Percentiles rank a stretch among this genome's conserved stretches.
These are phyloP conservation scores for Arthrobotrys iridis DNA, from an alignment of 2,329 filamentous ascomycete genomes.

Conservation along the genomic window DNA sequence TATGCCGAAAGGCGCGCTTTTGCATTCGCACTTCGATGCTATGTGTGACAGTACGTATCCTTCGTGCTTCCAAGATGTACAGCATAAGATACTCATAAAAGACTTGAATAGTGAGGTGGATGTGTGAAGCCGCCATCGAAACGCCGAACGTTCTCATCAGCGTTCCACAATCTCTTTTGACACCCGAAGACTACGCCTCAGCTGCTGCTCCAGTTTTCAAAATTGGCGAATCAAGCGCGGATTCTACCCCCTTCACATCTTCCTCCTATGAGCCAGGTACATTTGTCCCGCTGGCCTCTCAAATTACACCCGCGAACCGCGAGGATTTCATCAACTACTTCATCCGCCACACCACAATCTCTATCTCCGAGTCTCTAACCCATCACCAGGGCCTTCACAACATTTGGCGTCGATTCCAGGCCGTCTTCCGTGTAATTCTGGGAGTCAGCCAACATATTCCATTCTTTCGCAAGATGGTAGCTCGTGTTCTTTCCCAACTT, in stretches of 20 bases:
- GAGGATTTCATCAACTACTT: constrained; percentile 51
- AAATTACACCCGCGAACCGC: constrained; percentile 46
- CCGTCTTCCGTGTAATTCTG: constrained; percentile 77
- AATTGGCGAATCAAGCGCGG: constrained; percentile 6
- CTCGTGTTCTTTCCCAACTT: constrained; percentile 75
- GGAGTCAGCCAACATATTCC: constrained; percentile 61
- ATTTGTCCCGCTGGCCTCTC: constrained; percentile 67
- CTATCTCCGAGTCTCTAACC: constrained; percentile 74
- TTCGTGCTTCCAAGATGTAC: neutral
- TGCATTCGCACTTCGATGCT: constrained; percentile 90
- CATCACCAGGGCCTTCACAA: constrained; percentile 85
- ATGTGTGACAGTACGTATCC: constrained; percentile 74
- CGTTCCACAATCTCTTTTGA: constrained; percentile 37
- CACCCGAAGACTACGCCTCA: constrained; percentile 66
- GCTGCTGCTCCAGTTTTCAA: constrained; percentile 64
- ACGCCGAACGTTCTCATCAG: constrained; percentile 75
- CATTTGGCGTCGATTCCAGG: constrained; percentile 83
- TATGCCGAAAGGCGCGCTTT: constrained; percentile 87
- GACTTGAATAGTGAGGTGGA: constrained; percentile 70
- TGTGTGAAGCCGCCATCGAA: constrained; percentile 76
- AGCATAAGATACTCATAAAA: neutral
- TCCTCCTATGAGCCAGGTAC: constrained; percentile 62
- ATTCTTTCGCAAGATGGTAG: constrained; percentile 75
- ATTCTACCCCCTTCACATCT: constrained; percentile 44
- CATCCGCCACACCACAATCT: constrained; percentile 49